Evolutionary conservation across 176 grass and related monocot genomes (phyloP), one percentile per base, ranked within the genome.

Genomic region (Triticum dicoccoides): DNA sequence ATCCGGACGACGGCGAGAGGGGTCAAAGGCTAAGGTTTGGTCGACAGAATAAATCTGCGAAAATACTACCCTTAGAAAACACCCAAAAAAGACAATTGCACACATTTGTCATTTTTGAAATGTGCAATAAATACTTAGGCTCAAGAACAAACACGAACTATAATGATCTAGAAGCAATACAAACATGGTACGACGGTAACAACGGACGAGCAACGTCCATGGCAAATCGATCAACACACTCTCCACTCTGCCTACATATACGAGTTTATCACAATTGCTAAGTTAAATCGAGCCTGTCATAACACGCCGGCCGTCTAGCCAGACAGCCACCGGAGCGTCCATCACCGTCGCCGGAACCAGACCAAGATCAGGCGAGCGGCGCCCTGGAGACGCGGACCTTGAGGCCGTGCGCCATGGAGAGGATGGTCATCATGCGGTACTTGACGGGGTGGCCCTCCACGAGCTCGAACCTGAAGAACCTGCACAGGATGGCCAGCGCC

Each of bases 371-470:
- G 74, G 85, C 61, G 79, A 82, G 86, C 25, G 29, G 86, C 45
- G 47, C 74, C 73, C 78, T 84, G 3, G 87, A 88, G 83, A 93
- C 91, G 65, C 78, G 89, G 76, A 98, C 81, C 81, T 93, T 93
- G 87, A 98, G 90, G 24, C 93, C 95, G 87, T 98, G 91, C 81
- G 91, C 93, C 95, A 98, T 95, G 69, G 95, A 98, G 34, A 98
- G 91, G 72, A 95, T 90, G 4, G 95, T 98, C 95, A 95, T 98
- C 95, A 98, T 98, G 41, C 93, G 89, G 77, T 98, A 98, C 82
- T 90, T 78, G 71, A 98, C 91, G 38, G 85, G 89, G 80, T 98
- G 95, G 3, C 92, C 89, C 38, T 80, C 85, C 69, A 92, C 62
- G 66, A 98, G 86, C 32, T 88, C 83, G 80, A 98, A 98, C 61